Conservation (phyloP, 176 grass and related monocot species). For the Canna indica region DNA sequence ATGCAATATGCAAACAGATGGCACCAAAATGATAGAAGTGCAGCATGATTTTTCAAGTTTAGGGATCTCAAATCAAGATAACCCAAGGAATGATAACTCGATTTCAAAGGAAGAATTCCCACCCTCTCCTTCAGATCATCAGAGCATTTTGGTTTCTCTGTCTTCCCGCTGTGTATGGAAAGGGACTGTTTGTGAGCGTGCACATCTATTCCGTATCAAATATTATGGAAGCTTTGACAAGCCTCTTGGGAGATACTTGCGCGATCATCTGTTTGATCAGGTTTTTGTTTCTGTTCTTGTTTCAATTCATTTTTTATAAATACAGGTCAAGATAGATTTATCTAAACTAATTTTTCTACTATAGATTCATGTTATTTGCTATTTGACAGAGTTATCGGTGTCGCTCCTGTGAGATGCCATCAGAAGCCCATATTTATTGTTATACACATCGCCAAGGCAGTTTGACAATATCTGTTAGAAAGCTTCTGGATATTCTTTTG, state of each 20-base stretch:
- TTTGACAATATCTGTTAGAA: conserved; percentile 88
- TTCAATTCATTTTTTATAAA: background rate
- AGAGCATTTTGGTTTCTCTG: conserved; percentile 97
- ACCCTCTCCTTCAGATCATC: conserved; percentile 80
- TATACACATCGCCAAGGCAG: conserved; percentile 93
- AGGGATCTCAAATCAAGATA: conserved; percentile 37
- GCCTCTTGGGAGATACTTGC: conserved; percentile 83
- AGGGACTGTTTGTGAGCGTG: conserved; percentile 65
- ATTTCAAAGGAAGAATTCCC: conserved; percentile 51
- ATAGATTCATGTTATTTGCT: background rate
- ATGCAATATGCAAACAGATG: conserved; percentile 18
- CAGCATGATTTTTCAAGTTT: conserved; percentile 22
- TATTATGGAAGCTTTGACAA: conserved; percentile 92
- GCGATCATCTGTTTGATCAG: conserved; percentile 92
- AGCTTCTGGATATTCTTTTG: conserved; percentile 43
- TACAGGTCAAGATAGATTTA: too few species aligned
- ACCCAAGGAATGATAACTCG: conserved; percentile 22
- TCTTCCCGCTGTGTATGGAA: conserved; percentile 85
- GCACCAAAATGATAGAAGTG: conserved; percentile 14
- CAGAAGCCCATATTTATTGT: conserved; percentile 91
- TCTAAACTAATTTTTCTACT: background rate
- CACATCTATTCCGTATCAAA: conserved; percentile 88
- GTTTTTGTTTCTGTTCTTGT: conserved; percentile 13
- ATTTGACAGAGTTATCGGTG: conserved; percentile 65
- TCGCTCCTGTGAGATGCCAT: conserved; percentile 66